phyloP scores from a whole-genome alignment of 352 stramenopile species.

The Phytophthora cajani region DNA sequence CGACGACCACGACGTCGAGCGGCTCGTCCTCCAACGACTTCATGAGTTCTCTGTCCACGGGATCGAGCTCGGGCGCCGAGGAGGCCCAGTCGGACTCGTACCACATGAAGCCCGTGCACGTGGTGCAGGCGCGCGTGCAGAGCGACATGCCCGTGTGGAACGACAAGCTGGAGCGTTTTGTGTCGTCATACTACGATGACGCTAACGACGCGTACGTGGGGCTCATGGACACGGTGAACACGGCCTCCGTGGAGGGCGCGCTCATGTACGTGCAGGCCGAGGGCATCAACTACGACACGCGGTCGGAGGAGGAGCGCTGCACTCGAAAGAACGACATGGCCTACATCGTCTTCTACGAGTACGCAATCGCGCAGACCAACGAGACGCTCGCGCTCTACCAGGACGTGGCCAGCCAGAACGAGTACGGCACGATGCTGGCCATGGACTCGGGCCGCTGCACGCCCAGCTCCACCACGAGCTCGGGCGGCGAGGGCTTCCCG shows the following conservation, averaged over 20 bases:
- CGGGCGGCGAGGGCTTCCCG: constrained; percentile 47
- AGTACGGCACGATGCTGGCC: constrained; percentile 74
- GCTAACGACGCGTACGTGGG: constrained; percentile 62
- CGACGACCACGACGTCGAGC: constrained; percentile 20
- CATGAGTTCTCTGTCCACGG: constrained; percentile 39
- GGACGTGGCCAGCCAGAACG: constrained; percentile 45
- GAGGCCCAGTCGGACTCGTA: constrained; percentile 42
- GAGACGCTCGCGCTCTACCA: constrained; percentile 75
- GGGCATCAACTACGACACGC: constrained; percentile 82
- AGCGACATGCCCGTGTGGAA: constrained; percentile 71
- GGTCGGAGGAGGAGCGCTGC: constrained; percentile 61
- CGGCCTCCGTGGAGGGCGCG: constrained; percentile 76
- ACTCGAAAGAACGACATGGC: constrained; percentile 83
- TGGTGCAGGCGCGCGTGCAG: constrained; percentile 78
- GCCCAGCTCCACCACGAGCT: constrained; percentile 38
- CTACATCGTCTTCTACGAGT: constrained; percentile 87
- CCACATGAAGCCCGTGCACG: constrained; percentile 78
- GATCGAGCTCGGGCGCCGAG: constrained; percentile 22
- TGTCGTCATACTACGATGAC: constrained; percentile 64
- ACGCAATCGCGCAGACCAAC: constrained; percentile 79
- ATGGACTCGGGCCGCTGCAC: constrained; percentile 78
- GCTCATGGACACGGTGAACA: constrained; percentile 85
- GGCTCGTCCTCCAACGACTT: constrained; percentile 45
- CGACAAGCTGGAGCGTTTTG: constrained; percentile 57
- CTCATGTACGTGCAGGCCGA: constrained; percentile 91